Conservation (phyloP, 805 yeast genomes). For the Myxozyma nipponensis region DNA sequence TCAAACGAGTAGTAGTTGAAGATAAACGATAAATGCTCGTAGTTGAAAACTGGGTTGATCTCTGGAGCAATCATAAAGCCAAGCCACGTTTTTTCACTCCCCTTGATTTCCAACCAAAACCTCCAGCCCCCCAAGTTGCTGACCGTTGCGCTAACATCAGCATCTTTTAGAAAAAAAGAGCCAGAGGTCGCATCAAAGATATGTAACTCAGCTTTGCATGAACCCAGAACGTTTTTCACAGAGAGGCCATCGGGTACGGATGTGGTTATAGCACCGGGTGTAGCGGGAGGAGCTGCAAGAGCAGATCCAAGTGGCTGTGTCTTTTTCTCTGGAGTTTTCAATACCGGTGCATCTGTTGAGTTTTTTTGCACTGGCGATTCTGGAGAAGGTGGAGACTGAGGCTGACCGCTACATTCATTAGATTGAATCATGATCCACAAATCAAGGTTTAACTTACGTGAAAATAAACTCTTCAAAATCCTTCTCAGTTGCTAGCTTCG, state of each 20-base stretch:
- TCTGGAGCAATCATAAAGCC: slow-evolving; percentile 46
- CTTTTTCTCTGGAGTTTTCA: slow-evolving; percentile 15
- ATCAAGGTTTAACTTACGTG: slow-evolving; percentile 13
- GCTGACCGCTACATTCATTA: neutral
- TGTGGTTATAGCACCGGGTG: slow-evolving; percentile 15
- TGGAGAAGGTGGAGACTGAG: slow-evolving; percentile 23
- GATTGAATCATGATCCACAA: neutral
- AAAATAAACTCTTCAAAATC: slow-evolving; percentile 54
- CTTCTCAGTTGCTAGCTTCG: slow-evolving; percentile 40
- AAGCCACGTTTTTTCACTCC: slow-evolving; percentile 34
- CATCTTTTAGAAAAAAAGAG: slow-evolving; percentile 45
- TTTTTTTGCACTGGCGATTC: slow-evolving; percentile 4
- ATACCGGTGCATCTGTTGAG: slow-evolving; percentile 12
- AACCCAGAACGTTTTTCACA: slow-evolving; percentile 17
- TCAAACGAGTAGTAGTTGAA: slow-evolving; percentile 53
- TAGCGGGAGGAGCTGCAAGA: slow-evolving; percentile 14
- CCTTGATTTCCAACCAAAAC: slow-evolving; percentile 46
- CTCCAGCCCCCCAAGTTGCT: slow-evolving; percentile 49
- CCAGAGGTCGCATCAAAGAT: slow-evolving; percentile 53
- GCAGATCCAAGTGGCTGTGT: neutral
- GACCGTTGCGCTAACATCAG: slow-evolving; percentile 39
- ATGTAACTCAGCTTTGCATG: slow-evolving; percentile 44
- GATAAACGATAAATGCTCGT: slow-evolving; percentile 53
- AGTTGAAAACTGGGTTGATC: slow-evolving; percentile 65
- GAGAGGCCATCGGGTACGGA: slow-evolving; percentile 1